These are phyloP conservation scores for Dipteronia sinensis DNA, from an alignment of 345 rosid genomes.

Conservation along the genomic window DNA sequence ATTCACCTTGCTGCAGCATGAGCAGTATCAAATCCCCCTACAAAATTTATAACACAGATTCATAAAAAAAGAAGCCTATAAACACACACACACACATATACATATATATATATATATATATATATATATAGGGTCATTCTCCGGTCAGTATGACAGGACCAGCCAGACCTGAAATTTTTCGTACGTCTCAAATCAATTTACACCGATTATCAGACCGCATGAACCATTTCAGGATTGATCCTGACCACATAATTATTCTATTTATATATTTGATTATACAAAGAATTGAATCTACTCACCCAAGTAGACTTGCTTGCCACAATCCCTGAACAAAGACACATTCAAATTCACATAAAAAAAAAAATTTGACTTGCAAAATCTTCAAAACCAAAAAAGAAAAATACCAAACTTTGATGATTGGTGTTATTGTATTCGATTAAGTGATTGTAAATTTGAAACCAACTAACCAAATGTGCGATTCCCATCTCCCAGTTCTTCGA, in stretches of 20 bases:
- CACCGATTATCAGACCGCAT: too few relatives aligned
- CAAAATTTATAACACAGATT: conserved; percentile 7
- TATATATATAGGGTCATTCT: too few relatives aligned
- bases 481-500: conserved; percentile 82
- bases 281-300: conserved; percentile 37
- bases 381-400: background rate
- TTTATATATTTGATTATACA: too few relatives aligned
- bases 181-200: too few relatives aligned
- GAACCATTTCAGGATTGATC: too few relatives aligned
- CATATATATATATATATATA: too few relatives aligned
- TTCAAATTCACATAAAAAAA: too few relatives aligned
- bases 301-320: conserved; percentile 84
- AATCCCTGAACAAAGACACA: conserved; percentile 58
- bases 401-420: background rate
- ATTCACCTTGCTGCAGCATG: conserved; percentile 83
- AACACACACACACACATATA: background rate
- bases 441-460: background rate
- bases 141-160: too few relatives aligned
- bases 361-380: too few relatives aligned
- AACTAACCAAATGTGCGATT: conserved; percentile 78
- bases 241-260: too few relatives aligned
- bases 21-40: conserved; percentile 95
- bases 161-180: too few relatives aligned
- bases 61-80: background rate
- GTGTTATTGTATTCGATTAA: background rate